A percentile compares a stretch with the other conserved stretches of the same genome.
Evolutionary conservation across 2,329 filamentous ascomycete genomes (phyloP).

Genomic region (Claviceps sp.): DNA sequence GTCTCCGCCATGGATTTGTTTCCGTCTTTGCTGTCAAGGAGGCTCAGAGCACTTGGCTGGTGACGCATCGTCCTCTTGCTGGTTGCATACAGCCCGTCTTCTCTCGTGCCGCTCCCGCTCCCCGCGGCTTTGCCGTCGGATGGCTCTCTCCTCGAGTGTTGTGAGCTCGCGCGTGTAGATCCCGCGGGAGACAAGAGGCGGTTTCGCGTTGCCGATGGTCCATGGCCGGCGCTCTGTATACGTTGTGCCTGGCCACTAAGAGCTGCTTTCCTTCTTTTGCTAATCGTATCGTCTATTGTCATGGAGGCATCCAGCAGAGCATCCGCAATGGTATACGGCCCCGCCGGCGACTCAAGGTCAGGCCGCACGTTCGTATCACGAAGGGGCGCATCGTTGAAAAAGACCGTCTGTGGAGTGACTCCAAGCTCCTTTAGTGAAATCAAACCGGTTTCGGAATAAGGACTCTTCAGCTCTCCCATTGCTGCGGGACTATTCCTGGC

Average conservation of each 20-base stretch:
- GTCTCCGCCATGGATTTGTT: slow-evolving; percentile 46
- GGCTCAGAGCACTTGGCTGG: slow-evolving; percentile 44
- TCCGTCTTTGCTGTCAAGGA: slow-evolving; percentile 45
- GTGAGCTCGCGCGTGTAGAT: slow-evolving; percentile 19
- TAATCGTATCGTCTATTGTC: slow-evolving; percentile 59
- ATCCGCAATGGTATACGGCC: slow-evolving; percentile 71
- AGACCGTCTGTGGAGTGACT: slow-evolving; percentile 74
- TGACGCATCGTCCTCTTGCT: slow-evolving; percentile 37
- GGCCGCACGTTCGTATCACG: slow-evolving; percentile 23
- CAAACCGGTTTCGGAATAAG: slow-evolving; percentile 23
- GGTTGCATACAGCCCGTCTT: slow-evolving; percentile 28
- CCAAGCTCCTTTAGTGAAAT: slow-evolving; percentile 62
- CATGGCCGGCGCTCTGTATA: slow-evolving; percentile 22
- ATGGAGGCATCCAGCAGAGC: slow-evolving; percentile 85
- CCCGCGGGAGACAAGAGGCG: slow-evolving; percentile 20
- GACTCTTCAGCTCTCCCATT: slow-evolving; percentile 19
- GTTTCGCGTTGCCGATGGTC: slow-evolving; percentile 12
- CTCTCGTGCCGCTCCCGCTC: slow-evolving; percentile 13
- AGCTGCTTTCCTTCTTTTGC: slow-evolving; percentile 37
- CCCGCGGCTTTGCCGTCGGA: slow-evolving; percentile 17
- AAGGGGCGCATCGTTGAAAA: slow-evolving; percentile 69
- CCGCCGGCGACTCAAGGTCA: slow-evolving; percentile 19
- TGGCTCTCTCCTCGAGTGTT: slow-evolving; percentile 23
- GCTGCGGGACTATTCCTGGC: slow-evolving; percentile 46
- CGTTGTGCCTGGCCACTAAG: slow-evolving; percentile 37